Conservation (phyloP, 306 rosid species). For the Hippophae tibetana region DNA sequence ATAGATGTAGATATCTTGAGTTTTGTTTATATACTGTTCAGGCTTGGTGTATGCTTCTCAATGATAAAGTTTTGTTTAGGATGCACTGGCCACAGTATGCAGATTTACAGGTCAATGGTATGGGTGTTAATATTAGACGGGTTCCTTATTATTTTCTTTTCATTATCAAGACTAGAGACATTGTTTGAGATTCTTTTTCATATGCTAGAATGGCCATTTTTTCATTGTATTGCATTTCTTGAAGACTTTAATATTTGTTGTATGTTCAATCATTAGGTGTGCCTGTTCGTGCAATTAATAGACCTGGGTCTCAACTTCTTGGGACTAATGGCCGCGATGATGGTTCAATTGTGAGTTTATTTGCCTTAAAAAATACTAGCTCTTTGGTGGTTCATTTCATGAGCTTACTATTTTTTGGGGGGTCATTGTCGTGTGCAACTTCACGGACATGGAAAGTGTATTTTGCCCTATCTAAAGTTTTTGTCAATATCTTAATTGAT, state of each 20-base stretch:
- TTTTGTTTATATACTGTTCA: conserved; percentile 20
- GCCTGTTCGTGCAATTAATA: conserved; percentile 75
- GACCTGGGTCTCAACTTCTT: conserved; percentile 91
- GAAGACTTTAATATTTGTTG: background rate
- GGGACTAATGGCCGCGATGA: conserved; percentile 99
- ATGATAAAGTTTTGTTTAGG: conserved; percentile 93
- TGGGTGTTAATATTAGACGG: conserved; percentile 13
- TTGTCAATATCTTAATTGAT: conserved; percentile 10
- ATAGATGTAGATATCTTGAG: background rate
- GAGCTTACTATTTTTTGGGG: conserved; percentile 7
- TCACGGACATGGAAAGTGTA: background rate
- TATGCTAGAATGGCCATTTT: background rate
- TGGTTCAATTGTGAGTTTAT: conserved; percentile 81
- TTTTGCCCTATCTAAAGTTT: conserved; percentile 2
- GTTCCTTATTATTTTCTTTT: background rate
- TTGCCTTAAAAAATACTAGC: background rate
- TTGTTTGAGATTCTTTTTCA: too few species aligned
- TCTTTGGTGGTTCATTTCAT: conserved; percentile 2
- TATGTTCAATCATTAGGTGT: conserved; percentile 36
- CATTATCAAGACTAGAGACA: background rate
- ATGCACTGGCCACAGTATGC: conserved; percentile 99
- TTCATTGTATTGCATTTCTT: background rate
- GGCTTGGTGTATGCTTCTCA: conserved; percentile 99
- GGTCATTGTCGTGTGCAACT: background rate
- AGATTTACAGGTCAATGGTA: conserved; percentile 91